phyloP scores from a whole-genome alignment of 2,329 filamentous ascomycete genomes.

The Phyllosticta capitalensis region DNA sequence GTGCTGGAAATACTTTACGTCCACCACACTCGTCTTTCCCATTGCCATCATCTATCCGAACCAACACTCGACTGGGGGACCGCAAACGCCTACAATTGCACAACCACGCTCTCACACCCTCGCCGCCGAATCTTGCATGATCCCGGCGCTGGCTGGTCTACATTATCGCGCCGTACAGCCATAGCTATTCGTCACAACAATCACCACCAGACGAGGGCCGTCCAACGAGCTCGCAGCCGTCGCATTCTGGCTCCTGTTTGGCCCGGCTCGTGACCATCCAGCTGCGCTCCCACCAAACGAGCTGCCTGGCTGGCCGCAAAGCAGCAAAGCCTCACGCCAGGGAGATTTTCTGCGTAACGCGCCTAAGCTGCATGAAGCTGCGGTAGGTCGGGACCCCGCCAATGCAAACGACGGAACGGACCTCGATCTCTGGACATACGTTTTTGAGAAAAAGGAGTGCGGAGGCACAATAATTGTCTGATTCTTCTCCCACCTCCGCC shows the following conservation, averaged over 20 bases:
- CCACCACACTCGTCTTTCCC: not conserved
- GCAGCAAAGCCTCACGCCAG: not conserved
- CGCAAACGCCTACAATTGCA: not conserved
- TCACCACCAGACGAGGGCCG: not conserved
- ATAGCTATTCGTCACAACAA: not conserved
- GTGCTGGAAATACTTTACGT: not conserved
- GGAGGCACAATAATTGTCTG: not conserved
- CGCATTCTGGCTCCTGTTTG: not conserved
- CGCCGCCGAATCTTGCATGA: not conserved
- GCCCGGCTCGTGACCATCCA: not conserved
- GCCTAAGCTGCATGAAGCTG: not conserved
- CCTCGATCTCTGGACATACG: not conserved
- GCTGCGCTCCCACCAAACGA: not conserved
- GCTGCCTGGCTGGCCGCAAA: not conserved
- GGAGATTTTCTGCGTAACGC: not conserved
- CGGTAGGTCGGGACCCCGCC: not conserved
- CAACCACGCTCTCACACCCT: not conserved
- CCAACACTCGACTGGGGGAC: not conserved
- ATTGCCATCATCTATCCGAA: not conserved
- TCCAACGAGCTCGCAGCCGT: not conserved
- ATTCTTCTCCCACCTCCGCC: not conserved
- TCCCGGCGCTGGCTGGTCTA: not conserved
- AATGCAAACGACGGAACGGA: not conserved
- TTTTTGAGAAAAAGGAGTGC: not conserved
- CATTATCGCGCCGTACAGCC: no score